Conservation (phyloP, 1,284 basidiomycete species). For the Paramarasmius palmivorus region DNA sequence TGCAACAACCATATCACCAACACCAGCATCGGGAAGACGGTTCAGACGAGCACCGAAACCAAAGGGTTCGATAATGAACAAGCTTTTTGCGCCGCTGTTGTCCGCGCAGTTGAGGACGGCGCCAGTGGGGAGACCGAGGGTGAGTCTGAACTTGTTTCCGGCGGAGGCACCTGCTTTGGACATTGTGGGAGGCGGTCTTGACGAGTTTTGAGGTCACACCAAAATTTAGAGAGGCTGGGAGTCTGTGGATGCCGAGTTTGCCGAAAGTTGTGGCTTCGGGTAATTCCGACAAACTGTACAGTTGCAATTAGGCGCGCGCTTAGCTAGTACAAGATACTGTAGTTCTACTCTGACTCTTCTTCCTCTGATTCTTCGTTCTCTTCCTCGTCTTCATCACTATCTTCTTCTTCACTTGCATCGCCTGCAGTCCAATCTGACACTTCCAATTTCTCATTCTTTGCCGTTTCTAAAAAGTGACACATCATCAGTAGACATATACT, state of each 20-base stretch:
- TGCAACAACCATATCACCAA: conserved; percentile 98
- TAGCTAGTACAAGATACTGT: too few species aligned
- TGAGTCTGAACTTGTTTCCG: conserved; percentile 98
- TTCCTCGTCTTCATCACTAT: conserved; percentile 28
- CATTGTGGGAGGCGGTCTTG: conserved; percentile 1
- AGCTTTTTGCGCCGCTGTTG: conserved; percentile 98
- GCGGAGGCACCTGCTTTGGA: conserved; percentile 29
- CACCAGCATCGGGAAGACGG: conserved; percentile 96
- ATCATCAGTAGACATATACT: too few species aligned
- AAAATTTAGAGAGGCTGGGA: too few species aligned
- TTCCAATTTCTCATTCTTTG: conserved; percentile 69
- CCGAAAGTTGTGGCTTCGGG: too few species aligned
- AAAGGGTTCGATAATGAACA: conserved; percentile 89
- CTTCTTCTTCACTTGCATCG: conserved; percentile 28
- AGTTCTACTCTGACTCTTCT: conserved; percentile 12
- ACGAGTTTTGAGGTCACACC: neutral
- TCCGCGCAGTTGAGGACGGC: conserved; percentile 99
- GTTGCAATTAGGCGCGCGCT: too few species aligned
- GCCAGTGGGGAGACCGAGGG: conserved; percentile 96
- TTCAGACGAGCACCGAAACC: conserved; percentile 96
- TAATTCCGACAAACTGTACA: too few species aligned
- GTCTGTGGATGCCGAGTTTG: too few species aligned
- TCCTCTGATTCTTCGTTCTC: conserved; percentile 29
- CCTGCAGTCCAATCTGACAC: conserved; percentile 59
- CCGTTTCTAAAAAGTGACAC: conserved; percentile 42